A percentile compares a stretch with the other conserved stretches of the same genome.
These are phyloP conservation scores for Fusarium liriodendri DNA, from an alignment of 2,329 filamentous ascomycete species.

Conservation along the genomic window DNA sequence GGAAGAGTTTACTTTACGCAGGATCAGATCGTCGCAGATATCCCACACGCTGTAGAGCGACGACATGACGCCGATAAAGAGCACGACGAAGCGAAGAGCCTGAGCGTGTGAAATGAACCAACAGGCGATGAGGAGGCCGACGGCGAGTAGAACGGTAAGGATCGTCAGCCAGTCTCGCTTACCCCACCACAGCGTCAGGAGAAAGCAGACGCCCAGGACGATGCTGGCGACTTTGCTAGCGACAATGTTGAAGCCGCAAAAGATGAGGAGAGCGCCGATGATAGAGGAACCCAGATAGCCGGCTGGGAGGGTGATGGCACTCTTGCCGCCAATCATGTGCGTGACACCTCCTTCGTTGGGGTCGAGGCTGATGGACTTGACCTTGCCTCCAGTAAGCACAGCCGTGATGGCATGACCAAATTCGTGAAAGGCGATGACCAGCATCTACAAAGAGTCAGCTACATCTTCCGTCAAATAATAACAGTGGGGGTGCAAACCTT, in stretches of 20 bases:
- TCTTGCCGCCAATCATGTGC: conserved; percentile 78
- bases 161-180: conserved; percentile 83
- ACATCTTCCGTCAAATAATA: neutral
- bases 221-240: conserved; percentile 84
- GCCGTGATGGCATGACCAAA: conserved; percentile 81
- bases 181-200: conserved; percentile 86
- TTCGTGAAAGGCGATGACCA: conserved; percentile 86
- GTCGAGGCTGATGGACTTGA: conserved; percentile 80
- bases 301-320: conserved; percentile 78
- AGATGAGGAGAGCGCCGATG: conserved; percentile 81
- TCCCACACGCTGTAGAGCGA: conserved; percentile 86
- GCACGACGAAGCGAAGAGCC: conserved; percentile 77
- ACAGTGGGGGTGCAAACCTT: conserved; percentile 65
- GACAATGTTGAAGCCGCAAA: conserved; percentile 85
- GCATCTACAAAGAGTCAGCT: conserved; percentile 65
- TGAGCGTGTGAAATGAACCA: conserved; percentile 86
- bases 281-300: conserved; percentile 83
- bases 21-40: conserved; percentile 84
- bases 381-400: conserved; percentile 76
- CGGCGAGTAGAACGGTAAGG: conserved; percentile 74
- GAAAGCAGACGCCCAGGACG: conserved; percentile 77
- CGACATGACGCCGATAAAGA: conserved; percentile 87
- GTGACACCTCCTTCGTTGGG: conserved; percentile 85
- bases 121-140: conserved; percentile 77
- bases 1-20: conserved; percentile 83